phyloP scores from a whole-genome alignment of 495 filamentous ascomycete genomes.

The Xylaria venustula region DNA sequence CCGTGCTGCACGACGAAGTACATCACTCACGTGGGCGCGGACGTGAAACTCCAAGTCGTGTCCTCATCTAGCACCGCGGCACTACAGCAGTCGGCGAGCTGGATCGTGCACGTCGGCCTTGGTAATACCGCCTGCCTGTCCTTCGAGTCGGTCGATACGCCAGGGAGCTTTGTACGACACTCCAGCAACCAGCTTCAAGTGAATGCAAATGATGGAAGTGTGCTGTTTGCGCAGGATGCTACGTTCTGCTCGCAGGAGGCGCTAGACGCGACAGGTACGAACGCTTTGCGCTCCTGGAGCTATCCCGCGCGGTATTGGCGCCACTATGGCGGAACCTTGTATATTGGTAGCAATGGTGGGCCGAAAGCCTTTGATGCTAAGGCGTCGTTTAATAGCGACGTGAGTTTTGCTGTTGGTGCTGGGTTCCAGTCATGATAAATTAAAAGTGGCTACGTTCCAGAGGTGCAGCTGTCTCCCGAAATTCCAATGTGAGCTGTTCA shows the following conservation, averaged over 20 bases:
- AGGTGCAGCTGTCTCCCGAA: too few relatives aligned
- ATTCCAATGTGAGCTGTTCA: too few relatives aligned
- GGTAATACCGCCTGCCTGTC: slow-evolving; percentile 52
- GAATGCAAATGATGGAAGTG: slow-evolving; percentile 48
- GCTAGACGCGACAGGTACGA: slow-evolving; percentile 42
- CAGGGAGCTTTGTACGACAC: slow-evolving; percentile 56
- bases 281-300: slow-evolving; percentile 51
- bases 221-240: slow-evolving; percentile 52
- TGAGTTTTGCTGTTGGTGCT: slow-evolving; percentile 43
- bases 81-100: slow-evolving; percentile 50
- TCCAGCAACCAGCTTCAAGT: slow-evolving; percentile 44
- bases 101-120: slow-evolving; percentile 53
- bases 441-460: too few relatives aligned
- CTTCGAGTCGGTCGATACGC: slow-evolving; percentile 56
- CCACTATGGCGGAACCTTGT: slow-evolving; percentile 45
- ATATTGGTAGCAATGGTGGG: slow-evolving; percentile 53
- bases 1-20: slow-evolving; percentile 39
- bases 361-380: slow-evolving; percentile 47
- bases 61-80: slow-evolving; percentile 47
- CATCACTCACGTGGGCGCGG: slow-evolving; percentile 39
- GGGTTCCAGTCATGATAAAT: slow-evolving; percentile 33
- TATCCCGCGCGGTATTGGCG: slow-evolving; percentile 55
- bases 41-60: slow-evolving; percentile 44
- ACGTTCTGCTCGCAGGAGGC: slow-evolving; percentile 52
- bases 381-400: slow-evolving; percentile 47